Base-by-base conservation (phyloP, 306 rosid species). In the Luffa acutangula region DNA sequence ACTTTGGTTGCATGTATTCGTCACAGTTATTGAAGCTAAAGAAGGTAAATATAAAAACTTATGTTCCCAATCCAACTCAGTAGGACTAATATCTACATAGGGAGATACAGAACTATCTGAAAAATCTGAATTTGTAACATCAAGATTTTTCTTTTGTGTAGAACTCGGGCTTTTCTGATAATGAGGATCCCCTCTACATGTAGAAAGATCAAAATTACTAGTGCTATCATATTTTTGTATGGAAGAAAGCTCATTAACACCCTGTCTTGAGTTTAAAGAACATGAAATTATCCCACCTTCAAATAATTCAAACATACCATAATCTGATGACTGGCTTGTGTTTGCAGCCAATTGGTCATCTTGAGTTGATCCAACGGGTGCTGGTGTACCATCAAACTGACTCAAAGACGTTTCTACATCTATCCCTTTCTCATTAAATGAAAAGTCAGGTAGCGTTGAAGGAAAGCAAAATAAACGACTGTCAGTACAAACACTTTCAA, bases 21-120 rank as follows among this genome's bases (percentile, higher is more conserved):
- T 86, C 82, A 95, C 94, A 7, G 93, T 95, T 85, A 95, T 75
- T 82, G 80, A 89, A 78, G 92, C 89, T 82, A 80, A 69, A 48
- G 99, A 95, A 69, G 96, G 89, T 80, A 92, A 90, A 80, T 89
- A 88, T 81, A 91, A 58, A 83, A 85, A 75, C 37, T 84, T 87
- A 49, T 93, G 87, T 53, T 89, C 97, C 97, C 97, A 95, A 77
- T 95, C 96, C 78, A 95, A 87, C 43, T 87, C 79, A 83, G 91
- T 69, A 18, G 99, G 97, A 82, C 76, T 82, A 63, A 95, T 89
- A 85, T 86, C 87, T 77, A 95, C 87, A 83, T 72, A 78, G 76
- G 92, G 88, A 10, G 91, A 83, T 74, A 87, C 79, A 70, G 87
- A 85, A 79, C 82, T 88, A 57, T 81, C 87, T 81, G 83, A 81